A percentile compares a stretch with the other conserved stretches of the same genome.
Evolutionary conservation across 1,284 basidiomycete genomes (phyloP).

Genomic region (Mycosarcoma mackinlayi): DNA sequence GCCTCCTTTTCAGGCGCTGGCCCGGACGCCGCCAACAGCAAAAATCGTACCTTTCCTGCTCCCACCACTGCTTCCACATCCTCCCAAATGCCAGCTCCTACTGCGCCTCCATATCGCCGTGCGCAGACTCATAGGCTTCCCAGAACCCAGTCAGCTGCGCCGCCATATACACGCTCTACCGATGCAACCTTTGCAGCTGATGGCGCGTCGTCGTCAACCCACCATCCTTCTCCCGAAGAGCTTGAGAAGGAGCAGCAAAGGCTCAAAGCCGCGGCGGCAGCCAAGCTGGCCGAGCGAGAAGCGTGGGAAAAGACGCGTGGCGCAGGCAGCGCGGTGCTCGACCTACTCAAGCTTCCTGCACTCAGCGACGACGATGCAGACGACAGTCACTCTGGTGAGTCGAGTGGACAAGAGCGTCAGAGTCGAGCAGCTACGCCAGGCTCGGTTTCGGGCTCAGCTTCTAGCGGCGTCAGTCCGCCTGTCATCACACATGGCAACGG

Average conservation of each 20-base stretch:
- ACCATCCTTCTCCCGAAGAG: constrained; percentile 19
- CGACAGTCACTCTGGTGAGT: constrained; percentile 10
- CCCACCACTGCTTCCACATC: constrained; percentile 11
- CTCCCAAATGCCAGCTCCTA: constrained; percentile 31
- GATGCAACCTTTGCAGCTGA: constrained; percentile 1
- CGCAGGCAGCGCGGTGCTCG: constrained; percentile 61
- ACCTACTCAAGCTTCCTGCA: constrained; percentile 46
- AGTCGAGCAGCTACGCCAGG: constrained; percentile 35
- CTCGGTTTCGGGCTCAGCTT: constrained; percentile 21
- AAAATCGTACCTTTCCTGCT: constrained; percentile 3
- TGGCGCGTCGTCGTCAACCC: neutral
- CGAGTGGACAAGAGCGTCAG: constrained; percentile 6
- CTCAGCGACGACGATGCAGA: constrained; percentile 30
- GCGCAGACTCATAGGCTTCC: constrained; percentile 26
- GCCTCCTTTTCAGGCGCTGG: constrained; percentile 21
- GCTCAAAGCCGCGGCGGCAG: constrained; percentile 45
- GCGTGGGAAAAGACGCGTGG: constrained; percentile 64
- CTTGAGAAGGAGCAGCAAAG: constrained; percentile 43
- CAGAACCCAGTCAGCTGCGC: constrained; percentile 33
- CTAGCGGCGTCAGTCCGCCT: constrained; percentile 6
- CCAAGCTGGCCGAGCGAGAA: constrained; percentile 55
- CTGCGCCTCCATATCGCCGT: constrained; percentile 36
- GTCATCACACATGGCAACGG: constrained; percentile 5
- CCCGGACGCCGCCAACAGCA: neutral
- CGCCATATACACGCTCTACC: constrained; percentile 16